These are phyloP conservation scores for Davidsoniella neocaledoniae DNA, from an alignment of 2,329 filamentous ascomycete genomes.

Conservation along the genomic window DNA sequence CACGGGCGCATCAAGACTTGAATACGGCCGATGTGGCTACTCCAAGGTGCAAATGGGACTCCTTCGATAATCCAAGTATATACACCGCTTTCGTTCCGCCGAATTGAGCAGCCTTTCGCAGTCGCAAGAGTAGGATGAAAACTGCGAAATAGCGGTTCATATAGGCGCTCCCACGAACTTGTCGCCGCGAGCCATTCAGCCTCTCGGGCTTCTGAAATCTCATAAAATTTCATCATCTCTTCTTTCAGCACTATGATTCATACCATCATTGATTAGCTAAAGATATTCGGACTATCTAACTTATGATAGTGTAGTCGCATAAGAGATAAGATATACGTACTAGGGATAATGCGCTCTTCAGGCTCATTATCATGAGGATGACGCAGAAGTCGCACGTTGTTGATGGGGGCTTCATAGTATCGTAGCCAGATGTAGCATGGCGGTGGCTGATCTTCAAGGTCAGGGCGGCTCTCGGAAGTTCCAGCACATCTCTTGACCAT, in stretches of 20 bases:
- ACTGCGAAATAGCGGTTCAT: not conserved
- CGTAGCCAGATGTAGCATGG: not conserved
- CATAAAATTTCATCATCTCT: not conserved
- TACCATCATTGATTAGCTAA: not conserved
- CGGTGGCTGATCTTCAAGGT: slow-evolving; percentile 3
- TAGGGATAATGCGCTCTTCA: slow-evolving; percentile 3
- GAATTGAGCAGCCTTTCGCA: not conserved
- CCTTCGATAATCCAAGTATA: slow-evolving; percentile 2
- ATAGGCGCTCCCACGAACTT: not conserved
- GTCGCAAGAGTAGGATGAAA: slow-evolving; percentile 2
- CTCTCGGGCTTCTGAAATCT: not conserved
- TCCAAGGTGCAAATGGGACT: not conserved
- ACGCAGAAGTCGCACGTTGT: not conserved
- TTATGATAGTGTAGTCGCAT: too few relatives aligned
- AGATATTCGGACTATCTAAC: not conserved
- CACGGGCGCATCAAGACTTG: slow-evolving; percentile 4
- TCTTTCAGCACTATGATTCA: not conserved
- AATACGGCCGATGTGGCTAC: not conserved
- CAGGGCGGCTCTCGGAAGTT: slow-evolving; percentile 2
- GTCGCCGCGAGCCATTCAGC: not conserved
- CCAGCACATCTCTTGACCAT: not conserved
- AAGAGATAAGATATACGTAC: not conserved
- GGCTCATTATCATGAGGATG: slow-evolving; percentile 1
- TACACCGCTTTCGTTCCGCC: not conserved
- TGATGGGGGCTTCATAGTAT: not conserved